phyloP scores from a whole-genome alignment of 441 rosid species.

The Erodium trifolium region DNA sequence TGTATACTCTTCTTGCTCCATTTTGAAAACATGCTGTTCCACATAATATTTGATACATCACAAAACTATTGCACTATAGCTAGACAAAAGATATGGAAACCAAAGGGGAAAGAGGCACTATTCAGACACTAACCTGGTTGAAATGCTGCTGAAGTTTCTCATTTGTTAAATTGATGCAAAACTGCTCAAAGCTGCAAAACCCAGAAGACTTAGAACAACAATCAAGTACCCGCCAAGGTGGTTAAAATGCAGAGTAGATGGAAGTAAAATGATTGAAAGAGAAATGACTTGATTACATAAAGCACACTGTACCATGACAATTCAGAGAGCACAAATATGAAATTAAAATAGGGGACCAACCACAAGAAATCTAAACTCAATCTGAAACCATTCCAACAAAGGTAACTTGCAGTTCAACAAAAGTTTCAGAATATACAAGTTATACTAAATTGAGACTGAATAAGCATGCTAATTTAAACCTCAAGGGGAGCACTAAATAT shows the following conservation, averaged over 20 bases:
- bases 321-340: not conserved
- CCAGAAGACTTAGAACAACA: conserved; percentile 9
- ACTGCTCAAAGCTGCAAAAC: conserved; percentile 43
- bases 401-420: not conserved
- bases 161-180: conserved; percentile 40
- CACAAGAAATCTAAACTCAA: not conserved
- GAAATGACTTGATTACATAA: not conserved
- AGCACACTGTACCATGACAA: conserved; percentile 4
- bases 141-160: conserved; percentile 82
- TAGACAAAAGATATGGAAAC: conserved; percentile 14
- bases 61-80: conserved; percentile 5
- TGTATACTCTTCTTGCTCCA: conserved; percentile 50
- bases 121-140: conserved; percentile 49
- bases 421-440: not conserved
- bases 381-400: not conserved
- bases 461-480: not conserved
- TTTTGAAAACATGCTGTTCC: conserved; percentile 67
- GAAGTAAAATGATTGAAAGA: not conserved
- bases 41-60: conserved; percentile 6
- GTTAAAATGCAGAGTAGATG: not conserved
- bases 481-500: conserved; percentile 17
- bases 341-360: not conserved
- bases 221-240: conserved; percentile 2
- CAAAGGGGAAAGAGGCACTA: conserved; percentile 11
- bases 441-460: not conserved